Evolutionary conservation across 129 eudicot species (phyloP).

Genomic region (Saposhnikovia divaricata): DNA sequence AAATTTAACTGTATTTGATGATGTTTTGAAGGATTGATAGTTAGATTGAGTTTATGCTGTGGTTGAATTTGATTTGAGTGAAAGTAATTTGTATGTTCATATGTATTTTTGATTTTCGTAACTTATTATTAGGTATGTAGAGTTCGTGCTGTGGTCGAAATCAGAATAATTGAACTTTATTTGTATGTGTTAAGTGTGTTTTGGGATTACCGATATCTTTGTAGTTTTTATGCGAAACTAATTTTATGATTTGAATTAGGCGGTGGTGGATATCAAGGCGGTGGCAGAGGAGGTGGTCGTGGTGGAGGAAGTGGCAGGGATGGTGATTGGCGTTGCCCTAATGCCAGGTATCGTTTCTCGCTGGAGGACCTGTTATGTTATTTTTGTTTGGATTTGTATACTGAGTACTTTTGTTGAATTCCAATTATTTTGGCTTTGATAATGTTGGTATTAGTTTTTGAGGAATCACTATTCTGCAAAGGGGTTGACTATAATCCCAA

Average conservation of each 20-base stretch:
- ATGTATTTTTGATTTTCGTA: background rate
- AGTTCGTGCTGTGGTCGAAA: background rate
- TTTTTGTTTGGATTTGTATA: background rate
- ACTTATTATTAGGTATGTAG: background rate
- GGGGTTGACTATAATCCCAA: background rate
- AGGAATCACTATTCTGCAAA: background rate
- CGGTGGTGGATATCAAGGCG: conserved; percentile 87
- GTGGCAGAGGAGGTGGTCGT: conserved; percentile 52
- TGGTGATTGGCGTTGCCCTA: conserved; percentile 99
- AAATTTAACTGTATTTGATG: background rate
- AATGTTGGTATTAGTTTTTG: background rate
- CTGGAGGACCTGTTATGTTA: background rate
- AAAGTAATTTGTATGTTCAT: background rate
- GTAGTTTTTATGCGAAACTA: background rate
- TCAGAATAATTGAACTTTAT: background rate
- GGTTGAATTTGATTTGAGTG: background rate
- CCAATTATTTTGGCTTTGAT: background rate
- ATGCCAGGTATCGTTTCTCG: conserved; percentile 46
- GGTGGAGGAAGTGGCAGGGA: conserved; percentile 93
- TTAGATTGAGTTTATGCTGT: background rate
- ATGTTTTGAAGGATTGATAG: background rate
- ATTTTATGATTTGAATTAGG: conserved; percentile 21
- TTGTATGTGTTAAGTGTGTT: background rate
- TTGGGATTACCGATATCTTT: background rate
- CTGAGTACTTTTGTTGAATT: background rate